These are phyloP conservation scores for Millerozyma acaciae DNA, from an alignment of 805 yeast genomes.

Conservation along the genomic window DNA sequence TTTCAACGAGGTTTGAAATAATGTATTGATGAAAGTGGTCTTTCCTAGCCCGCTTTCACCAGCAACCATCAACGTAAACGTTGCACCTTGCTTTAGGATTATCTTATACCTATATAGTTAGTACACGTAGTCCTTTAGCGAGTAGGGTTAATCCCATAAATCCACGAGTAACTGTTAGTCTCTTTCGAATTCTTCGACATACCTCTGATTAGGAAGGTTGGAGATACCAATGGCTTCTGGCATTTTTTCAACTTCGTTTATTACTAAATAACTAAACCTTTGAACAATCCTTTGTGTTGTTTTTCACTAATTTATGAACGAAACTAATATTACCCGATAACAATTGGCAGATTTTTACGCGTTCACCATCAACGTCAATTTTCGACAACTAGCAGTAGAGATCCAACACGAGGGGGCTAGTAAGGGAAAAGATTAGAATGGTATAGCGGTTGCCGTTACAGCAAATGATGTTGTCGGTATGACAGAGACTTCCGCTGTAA, in stretches of 20 bases:
- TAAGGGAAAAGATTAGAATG: too few relatives aligned
- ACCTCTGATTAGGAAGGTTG: conserved; percentile 71
- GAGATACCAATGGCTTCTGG: conserved; percentile 66
- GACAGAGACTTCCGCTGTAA: too few relatives aligned
- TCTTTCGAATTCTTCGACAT: conserved; percentile 18
- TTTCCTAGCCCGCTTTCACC: conserved; percentile 94
- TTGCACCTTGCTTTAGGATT: conserved; percentile 70
- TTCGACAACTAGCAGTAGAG: too few relatives aligned
- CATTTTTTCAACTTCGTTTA: conserved; percentile 18
- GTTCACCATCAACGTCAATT: too few relatives aligned
- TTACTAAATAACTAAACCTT: conserved; percentile 5
- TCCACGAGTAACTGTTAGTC: neutral
- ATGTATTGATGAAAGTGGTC: conserved; percentile 83
- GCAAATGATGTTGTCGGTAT: too few relatives aligned
- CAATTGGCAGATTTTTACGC: too few relatives aligned
- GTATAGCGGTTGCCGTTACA: too few relatives aligned
- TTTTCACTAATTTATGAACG: too few relatives aligned
- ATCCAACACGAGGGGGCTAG: too few relatives aligned
- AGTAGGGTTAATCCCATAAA: neutral
- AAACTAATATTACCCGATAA: too few relatives aligned
- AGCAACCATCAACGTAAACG: conserved; percentile 78
- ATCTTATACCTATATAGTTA: conserved; percentile 54
- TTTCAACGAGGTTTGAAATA: conserved; percentile 72
- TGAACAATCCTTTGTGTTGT: too few relatives aligned
- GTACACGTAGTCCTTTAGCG: conserved; percentile 5